Base-by-base conservation (phyloP, 176 grass and related monocot species). In the Oryza officinalis region DNA sequence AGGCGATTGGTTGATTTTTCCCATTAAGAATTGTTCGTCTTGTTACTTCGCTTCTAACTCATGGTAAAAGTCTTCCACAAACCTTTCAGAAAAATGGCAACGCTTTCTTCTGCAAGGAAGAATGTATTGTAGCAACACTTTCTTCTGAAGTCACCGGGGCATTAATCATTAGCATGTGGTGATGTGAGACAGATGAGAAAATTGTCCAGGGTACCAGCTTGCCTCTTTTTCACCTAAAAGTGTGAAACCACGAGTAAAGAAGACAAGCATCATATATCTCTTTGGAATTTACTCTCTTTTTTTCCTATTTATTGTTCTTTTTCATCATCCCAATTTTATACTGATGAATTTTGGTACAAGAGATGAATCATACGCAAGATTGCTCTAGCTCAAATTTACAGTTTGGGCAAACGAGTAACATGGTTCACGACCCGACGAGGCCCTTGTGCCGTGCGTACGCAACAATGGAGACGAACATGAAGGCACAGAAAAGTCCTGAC, bases 381-480 rank as follows among this genome's bases (percentile, higher is more conserved):
- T 81, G 57, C 71, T 78, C 37, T 72, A 72, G 66, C 85, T 81
- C 81, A 88, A 83, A 88, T 81, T 78, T 87, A 84, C 76, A 87
- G 70, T 70, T 65, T 76, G 65, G 38, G n/a, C 25, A 79, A 84
- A 63, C 74, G 28, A 84, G 30, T 72, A 68, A 47, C 49, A 65
- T 13, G 22, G 71, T 78, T 99, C 88, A 99, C 23, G 97, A 99
- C 66, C 97, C 97, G 70, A 99, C 88, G 26, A 99, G 93, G n/a
- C 97, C 97, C 90, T 99, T 99, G 80, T 92, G 91, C 52, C 97
- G 90, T 85, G 97, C 97, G 86, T 99, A 94, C 72, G 93, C 91
- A 72, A 96, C 86, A 74, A 99, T 99, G 5, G 64, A 77, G 86
- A 91, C 69, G 27, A 99, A 99, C 33, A 99, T 57, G 54, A 91